Base-by-base conservation (phyloP, 306 rosid species). In the Acacia acuminata region DNA sequence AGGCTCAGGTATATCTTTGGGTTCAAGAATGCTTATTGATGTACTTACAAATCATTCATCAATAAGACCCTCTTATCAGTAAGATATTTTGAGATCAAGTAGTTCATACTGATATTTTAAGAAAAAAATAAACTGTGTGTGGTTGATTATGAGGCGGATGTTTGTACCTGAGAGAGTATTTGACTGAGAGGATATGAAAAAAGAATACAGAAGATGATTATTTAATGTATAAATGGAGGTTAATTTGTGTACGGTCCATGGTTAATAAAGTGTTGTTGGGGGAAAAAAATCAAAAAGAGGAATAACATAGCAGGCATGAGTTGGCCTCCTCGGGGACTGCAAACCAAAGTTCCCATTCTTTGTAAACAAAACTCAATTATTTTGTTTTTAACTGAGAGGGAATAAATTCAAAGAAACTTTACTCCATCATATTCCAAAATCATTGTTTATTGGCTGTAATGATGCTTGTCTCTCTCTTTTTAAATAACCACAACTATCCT, bases 371-470 rank as follows among this genome's bases (percentile, higher is more conserved):
- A 20, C 43, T 42, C 11, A 64, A 30, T 64, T 9, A 13, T 34
- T 11, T 11, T 63, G 47, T 22, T 66, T 10, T 34, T 34, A 4
- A 10, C 19, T 68, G 22, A 47, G 30, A 25, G 68, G 61, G 36
- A 60, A 25, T 7, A 1, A 11, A 2, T 22, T 58, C 27, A 56
- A 56, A 56, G 25, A n/a, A 56, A n/a, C 27, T 0, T 0, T n/a
- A 43, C 20, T 20, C 25, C 40, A 20, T 51, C 10, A 64, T 56
- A 38, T 30, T 68, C 64, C 30, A 45, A 45, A 38, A 79, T 75
- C n/a, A 75, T 79, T 75, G 38, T 58, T 75, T 38, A 79, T 34
- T 3, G 53, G 20, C n/a, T 84, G 22, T 42, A 32, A 77, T 53
- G 40, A 84, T n/a, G 53, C 19, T 48, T 48, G 53, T 48, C 53